Conservation (phyloP, 345 rosid genomes). For the Brassica juncea region DNA sequence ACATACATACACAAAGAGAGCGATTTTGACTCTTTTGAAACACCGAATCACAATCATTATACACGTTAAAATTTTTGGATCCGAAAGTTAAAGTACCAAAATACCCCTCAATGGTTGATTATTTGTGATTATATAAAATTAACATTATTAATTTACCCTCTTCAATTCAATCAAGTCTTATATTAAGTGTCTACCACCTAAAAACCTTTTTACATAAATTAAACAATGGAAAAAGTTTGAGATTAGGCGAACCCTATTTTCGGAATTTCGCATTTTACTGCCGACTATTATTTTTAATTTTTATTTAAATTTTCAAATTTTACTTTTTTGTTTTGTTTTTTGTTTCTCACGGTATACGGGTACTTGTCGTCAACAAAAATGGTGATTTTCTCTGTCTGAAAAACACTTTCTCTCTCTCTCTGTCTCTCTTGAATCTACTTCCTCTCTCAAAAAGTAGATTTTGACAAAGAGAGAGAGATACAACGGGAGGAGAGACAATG, state of each 20-base stretch:
- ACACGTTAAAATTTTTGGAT: slow-evolving; percentile 16
- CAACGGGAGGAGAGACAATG: slow-evolving; percentile 37
- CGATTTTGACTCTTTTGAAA: slow-evolving; percentile 6
- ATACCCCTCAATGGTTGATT: slow-evolving; percentile 1
- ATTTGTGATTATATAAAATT: neutral
- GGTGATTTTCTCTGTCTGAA: slow-evolving; percentile 44
- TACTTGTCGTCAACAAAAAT: slow-evolving; percentile 33
- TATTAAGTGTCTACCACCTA: neutral
- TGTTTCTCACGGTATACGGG: slow-evolving; percentile 1
- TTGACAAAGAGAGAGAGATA: slow-evolving; percentile 18
- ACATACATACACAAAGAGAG: neutral
- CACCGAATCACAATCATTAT: slow-evolving; percentile 11
- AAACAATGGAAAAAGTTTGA: neutral
- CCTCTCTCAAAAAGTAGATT: slow-evolving; percentile 51
- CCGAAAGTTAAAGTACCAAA: neutral
- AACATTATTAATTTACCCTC: neutral
- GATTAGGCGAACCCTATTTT: slow-evolving; percentile 12
- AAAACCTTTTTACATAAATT: neutral
- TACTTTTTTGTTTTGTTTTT: neutral
- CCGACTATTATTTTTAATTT: slow-evolving; percentile 25
- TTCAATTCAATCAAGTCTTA: no score
- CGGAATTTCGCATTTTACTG: slow-evolving; percentile 13
- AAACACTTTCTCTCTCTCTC: slow-evolving; percentile 39
- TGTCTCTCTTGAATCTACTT: slow-evolving; percentile 47
- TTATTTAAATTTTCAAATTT: slow-evolving; percentile 25